phyloP scores from a whole-genome alignment of 495 filamentous ascomycete species.

The Elasticomyces elasticus region DNA sequence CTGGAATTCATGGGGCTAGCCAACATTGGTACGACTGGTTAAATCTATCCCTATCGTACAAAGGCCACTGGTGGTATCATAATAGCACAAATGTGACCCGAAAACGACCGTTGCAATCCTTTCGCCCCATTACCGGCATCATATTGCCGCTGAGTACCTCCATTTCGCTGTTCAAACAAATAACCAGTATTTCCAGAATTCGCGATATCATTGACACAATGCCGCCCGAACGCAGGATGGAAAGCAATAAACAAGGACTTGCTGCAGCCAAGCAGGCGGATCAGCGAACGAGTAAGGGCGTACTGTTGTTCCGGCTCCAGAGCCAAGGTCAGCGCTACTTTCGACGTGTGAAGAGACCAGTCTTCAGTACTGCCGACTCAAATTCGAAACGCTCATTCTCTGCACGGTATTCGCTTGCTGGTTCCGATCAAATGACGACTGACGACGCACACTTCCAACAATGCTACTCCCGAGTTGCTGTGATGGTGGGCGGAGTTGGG shows the following conservation, averaged over 20 bases:
- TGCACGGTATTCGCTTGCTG: conserved; percentile 1
- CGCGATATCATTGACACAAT: not conserved
- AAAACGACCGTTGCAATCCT: not conserved
- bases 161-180: not conserved
- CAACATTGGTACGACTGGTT: too few relatives aligned
- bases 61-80: not conserved
- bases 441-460: conserved; percentile 10
- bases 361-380: conserved; percentile 9
- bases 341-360: not conserved
- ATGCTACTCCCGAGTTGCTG: too few relatives aligned
- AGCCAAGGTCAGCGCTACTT: too few relatives aligned
- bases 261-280: not conserved
- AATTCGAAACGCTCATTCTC: conserved; percentile 13
- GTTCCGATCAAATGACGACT: conserved; percentile 16
- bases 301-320: too few relatives aligned
- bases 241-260: not conserved
- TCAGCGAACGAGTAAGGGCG: not conserved
- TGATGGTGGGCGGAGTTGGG: too few relatives aligned
- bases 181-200: not conserved
- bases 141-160: not conserved
- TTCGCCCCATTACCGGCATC: not conserved
- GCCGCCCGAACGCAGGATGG: not conserved
- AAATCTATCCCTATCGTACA: not conserved
- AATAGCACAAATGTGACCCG: not conserved
- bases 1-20: too few relatives aligned